phyloP scores from a whole-genome alignment of 2,329 filamentous ascomycete species.

The Apiospora phragmitis region DNA sequence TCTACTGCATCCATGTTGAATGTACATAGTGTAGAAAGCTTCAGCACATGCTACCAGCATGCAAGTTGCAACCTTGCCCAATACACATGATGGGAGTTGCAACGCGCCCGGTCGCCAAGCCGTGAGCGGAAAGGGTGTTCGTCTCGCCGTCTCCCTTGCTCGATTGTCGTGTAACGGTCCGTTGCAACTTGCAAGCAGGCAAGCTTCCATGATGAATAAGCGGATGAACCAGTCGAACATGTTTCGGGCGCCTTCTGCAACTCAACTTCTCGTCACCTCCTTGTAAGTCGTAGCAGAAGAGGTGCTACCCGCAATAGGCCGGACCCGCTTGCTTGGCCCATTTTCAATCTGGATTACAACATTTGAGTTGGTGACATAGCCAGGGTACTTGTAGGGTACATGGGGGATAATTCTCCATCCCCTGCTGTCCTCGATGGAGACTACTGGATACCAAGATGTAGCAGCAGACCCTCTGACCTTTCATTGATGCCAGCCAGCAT shows the following conservation, averaged over 20 bases:
- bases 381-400: conserved; percentile 3
- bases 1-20: neutral
- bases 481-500: neutral
- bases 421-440: neutral
- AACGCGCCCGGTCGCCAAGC: neutral
- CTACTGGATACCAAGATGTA: neutral
- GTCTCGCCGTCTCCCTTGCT: neutral
- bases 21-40: neutral
- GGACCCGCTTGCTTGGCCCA: conserved; percentile 3
- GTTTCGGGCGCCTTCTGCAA: neutral
- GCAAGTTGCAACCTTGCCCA: neutral
- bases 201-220: neutral
- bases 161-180: neutral
- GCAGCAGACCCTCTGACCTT: neutral
- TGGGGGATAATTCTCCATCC: neutral
- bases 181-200: neutral
- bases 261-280: neutral
- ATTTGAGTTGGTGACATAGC: neutral
- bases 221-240: neutral
- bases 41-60: neutral
- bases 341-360: conserved; percentile 2
- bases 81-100: neutral
- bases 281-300: neutral
- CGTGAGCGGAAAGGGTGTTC: neutral
- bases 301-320: neutral